Conservation (phyloP, 75 land plant species). For the Selaginella tamariscina region DNA sequence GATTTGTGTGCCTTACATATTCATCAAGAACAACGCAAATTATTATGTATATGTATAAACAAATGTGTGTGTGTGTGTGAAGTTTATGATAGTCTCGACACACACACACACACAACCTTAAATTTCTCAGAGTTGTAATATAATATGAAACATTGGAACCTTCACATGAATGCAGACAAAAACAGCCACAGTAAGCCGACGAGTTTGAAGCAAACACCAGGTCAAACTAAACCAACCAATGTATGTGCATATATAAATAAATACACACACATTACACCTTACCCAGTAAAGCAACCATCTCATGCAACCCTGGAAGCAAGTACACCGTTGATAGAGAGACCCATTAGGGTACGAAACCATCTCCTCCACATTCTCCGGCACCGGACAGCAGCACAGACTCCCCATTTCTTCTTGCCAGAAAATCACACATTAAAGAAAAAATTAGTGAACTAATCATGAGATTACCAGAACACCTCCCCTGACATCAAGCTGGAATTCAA, state of each 20-base stretch:
- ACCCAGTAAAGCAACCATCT: conserved; percentile 40
- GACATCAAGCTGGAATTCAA: no score
- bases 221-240: background rate
- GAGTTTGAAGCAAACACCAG: background rate
- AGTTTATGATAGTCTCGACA: no score
- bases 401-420: conserved; percentile 54
- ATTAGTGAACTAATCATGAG: no score
- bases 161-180: background rate
- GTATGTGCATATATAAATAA: background rate
- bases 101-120: no score
- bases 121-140: no score
- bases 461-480: no score
- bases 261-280: no score
- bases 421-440: no score
- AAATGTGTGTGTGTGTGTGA: no score
- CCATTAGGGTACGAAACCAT: conserved; percentile 37
- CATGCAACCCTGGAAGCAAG: conserved; percentile 42
- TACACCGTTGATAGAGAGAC: conserved; percentile 37
- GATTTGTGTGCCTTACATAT: background rate
- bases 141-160: no score
- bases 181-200: background rate
- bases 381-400: conserved; percentile 56
- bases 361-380: conserved; percentile 44
- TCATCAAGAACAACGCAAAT: background rate
- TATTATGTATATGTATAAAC: background rate